Evolutionary conservation across 495 filamentous ascomycete genomes (phyloP).

Genomic region (Lasiosphaeria hispida): DNA sequence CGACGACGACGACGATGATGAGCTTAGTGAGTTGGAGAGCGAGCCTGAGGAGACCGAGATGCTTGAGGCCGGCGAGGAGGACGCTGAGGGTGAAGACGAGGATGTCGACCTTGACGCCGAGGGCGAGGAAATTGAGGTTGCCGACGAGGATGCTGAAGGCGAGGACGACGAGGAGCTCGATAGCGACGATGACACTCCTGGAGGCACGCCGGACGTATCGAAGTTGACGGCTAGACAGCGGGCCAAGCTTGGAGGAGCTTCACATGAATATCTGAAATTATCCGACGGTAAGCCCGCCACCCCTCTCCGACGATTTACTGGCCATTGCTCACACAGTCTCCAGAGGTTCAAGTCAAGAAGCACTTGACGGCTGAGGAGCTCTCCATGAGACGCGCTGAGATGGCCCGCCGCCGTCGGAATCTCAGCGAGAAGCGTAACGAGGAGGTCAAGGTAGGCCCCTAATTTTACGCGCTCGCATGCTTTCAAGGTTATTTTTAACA

Average conservation of each 20-base stretch:
- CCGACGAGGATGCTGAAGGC: constrained; percentile 50
- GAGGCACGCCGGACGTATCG: constrained; percentile 72
- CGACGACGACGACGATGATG: constrained; percentile 49
- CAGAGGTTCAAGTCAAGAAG: constrained; percentile 92
- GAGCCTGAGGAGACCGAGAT: constrained; percentile 47
- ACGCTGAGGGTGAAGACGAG: constrained; percentile 51
- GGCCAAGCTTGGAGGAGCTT: constrained; percentile 64
- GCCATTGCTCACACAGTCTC: constrained; percentile 8
- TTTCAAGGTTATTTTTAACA: constrained; percentile 5
- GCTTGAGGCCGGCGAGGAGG: constrained; percentile 49
- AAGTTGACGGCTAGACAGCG: constrained; percentile 88
- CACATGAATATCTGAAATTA: constrained; percentile 63
- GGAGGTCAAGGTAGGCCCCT: constrained; percentile 80
- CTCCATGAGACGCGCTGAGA: constrained; percentile 91
- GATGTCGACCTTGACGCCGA: constrained; percentile 56
- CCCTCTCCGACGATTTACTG: background rate
- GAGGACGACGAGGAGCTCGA: constrained; percentile 65
- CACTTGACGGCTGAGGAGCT: constrained; percentile 90
- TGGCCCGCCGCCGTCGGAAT: constrained; percentile 92
- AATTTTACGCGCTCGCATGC: background rate
- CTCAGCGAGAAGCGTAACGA: constrained; percentile 98
- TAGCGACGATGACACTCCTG: constrained; percentile 63
- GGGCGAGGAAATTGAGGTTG: constrained; percentile 62
- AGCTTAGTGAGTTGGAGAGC: constrained; percentile 48
- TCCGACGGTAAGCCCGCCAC: constrained; percentile 57